Evolutionary conservation across 1,139 yeast species (phyloP).

Genomic region (Blastobotrys indianensis): DNA sequence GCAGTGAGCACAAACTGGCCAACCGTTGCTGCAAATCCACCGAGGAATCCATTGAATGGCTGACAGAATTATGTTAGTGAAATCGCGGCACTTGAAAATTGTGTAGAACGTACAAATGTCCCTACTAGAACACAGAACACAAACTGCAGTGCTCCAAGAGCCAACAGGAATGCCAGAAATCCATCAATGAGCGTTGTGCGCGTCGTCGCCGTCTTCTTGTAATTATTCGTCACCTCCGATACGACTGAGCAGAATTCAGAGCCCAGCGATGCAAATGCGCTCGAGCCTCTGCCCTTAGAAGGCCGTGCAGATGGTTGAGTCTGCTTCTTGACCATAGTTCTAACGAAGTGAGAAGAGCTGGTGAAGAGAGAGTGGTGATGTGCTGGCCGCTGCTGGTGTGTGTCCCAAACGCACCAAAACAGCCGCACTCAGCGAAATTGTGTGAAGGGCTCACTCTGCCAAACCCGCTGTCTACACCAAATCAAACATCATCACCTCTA

Average conservation of each 20-base stretch:
- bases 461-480: too few relatives aligned
- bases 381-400: too few relatives aligned
- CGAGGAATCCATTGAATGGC: conserved; percentile 94
- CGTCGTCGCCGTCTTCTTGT: conserved; percentile 21
- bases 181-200: conserved; percentile 59
- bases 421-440: too few relatives aligned
- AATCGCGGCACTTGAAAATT: too few relatives aligned
- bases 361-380: too few relatives aligned
- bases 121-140: conserved; percentile 71
- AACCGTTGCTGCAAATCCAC: conserved; percentile 88
- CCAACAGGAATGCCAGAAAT: conserved; percentile 68
- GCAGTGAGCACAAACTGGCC: conserved; percentile 88
- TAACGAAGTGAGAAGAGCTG: too few relatives aligned
- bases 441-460: too few relatives aligned
- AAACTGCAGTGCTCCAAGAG: conserved; percentile 73
- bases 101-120: conserved; percentile 45
- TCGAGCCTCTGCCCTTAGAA: neutral
- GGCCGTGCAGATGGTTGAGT: neutral
- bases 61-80: conserved; percentile 14
- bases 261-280: neutral
- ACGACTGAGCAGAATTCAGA: conserved; percentile 18
- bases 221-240: conserved; percentile 19
- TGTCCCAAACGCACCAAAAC: too few relatives aligned
- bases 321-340: too few relatives aligned
- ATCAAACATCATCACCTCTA: too few relatives aligned